These are phyloP conservation scores for Meripilus lineatus DNA, from an alignment of 1,284 basidiomycete species.

Conservation along the genomic window DNA sequence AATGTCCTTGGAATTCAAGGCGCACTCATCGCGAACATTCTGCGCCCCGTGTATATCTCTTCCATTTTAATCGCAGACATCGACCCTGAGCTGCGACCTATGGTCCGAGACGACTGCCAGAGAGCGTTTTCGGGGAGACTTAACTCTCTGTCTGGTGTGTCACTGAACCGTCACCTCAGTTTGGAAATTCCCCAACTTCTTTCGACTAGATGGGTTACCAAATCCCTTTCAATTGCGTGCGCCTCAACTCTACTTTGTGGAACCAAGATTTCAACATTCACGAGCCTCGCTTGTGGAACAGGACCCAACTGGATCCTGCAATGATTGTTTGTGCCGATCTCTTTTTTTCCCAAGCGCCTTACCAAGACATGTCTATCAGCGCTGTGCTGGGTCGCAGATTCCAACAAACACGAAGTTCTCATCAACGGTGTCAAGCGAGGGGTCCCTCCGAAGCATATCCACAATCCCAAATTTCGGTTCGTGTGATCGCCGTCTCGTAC, in stretches of 20 bases:
- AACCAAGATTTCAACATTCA: constrained; percentile 54
- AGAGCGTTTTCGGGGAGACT: constrained; percentile 55
- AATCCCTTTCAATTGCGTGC: constrained; percentile 40
- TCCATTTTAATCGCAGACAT: constrained; percentile 73
- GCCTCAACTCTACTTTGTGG: constrained; percentile 55
- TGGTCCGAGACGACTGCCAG: constrained; percentile 52
- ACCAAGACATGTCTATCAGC: constrained; percentile 35
- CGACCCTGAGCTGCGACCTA: constrained; percentile 29
- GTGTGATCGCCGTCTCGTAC: constrained; percentile 8
- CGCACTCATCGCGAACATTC: constrained; percentile 54
- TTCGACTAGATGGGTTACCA: constrained; percentile 33
- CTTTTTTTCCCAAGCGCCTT: constrained; percentile 7
- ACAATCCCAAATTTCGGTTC: constrained; percentile 58
- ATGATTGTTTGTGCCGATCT: constrained; percentile 49
- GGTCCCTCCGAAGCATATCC: constrained; percentile 62
- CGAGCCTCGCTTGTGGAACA: constrained; percentile 34
- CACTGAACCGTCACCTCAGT: no score
- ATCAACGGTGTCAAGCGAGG: constrained; percentile 78
- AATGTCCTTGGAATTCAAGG: constrained; percentile 82
- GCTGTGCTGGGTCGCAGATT: constrained; percentile 63
- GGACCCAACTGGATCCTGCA: constrained; percentile 43
- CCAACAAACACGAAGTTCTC: constrained; percentile 48
- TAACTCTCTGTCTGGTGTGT: constrained; percentile 31
- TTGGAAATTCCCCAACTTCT: no score
- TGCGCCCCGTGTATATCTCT: constrained; percentile 62